Conservation (phyloP, 2,329 filamentous ascomycete species). For the Fusarium citri region DNA sequence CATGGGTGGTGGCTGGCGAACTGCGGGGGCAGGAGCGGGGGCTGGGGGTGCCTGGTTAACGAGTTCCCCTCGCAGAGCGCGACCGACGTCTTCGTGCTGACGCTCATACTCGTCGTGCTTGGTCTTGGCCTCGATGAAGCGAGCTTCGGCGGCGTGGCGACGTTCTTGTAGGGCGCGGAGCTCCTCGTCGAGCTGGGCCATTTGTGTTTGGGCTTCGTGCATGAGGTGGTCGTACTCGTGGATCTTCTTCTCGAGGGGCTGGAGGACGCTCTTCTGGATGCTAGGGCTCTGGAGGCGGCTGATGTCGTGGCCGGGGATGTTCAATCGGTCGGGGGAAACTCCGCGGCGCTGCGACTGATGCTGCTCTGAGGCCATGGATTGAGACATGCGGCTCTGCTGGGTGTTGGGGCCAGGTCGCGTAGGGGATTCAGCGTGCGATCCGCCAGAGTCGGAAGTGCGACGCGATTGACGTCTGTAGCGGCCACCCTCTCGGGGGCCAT, state of each 20-base stretch:
- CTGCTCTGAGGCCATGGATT: slow-evolving; percentile 28
- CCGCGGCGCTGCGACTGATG: slow-evolving; percentile 36
- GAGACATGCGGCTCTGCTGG: slow-evolving; percentile 33
- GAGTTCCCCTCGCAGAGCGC: slow-evolving; percentile 56
- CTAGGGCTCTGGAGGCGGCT: slow-evolving; percentile 59
- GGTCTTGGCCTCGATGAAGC: slow-evolving; percentile 56
- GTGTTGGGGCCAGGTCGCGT: slow-evolving; percentile 28
- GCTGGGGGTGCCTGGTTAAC: slow-evolving; percentile 14
- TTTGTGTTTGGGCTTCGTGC: slow-evolving; percentile 55
- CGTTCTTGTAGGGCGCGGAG: slow-evolving; percentile 55
- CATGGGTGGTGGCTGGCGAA: slow-evolving; percentile 28
- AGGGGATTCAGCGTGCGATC: slow-evolving; percentile 26
- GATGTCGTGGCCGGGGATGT: slow-evolving; percentile 46
- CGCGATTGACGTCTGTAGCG: slow-evolving; percentile 44
- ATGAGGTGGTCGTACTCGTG: slow-evolving; percentile 58
- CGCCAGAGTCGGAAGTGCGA: slow-evolving; percentile 39
- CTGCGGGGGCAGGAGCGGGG: background rate
- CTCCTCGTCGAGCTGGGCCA: slow-evolving; percentile 58
- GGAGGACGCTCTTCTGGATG: slow-evolving; percentile 57
- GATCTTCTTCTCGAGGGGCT: slow-evolving; percentile 59
- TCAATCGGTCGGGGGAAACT: slow-evolving; percentile 31
- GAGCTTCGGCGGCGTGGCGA: slow-evolving; percentile 55
- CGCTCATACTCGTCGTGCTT: slow-evolving; percentile 59
- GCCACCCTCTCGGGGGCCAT: slow-evolving; percentile 29
- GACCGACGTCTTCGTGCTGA: slow-evolving; percentile 56